phyloP scores from a whole-genome alignment of 1,284 basidiomycete genomes.

The Malassezia furfur region DNA sequence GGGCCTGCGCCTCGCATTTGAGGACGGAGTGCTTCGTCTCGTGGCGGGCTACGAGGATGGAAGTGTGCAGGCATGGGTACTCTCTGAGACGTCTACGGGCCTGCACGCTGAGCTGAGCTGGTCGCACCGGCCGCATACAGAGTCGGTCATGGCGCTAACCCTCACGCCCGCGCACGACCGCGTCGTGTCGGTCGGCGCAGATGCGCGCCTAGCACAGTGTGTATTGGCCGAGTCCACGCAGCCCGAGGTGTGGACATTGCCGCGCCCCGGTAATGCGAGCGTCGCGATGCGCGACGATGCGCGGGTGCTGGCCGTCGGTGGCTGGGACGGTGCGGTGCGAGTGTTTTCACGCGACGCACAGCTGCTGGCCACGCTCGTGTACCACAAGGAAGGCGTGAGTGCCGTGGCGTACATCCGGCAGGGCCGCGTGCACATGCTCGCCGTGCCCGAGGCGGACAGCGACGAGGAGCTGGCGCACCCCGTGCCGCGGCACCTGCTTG shows the following conservation, averaged over 20 bases:
- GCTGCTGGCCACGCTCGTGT: neutral
- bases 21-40: neutral
- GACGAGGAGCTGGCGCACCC: neutral
- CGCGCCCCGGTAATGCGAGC: slow-evolving; percentile 14
- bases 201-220: neutral
- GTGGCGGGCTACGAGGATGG: slow-evolving; percentile 14
- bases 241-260: neutral
- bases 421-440: neutral
- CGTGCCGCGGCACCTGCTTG: slow-evolving; percentile 1
- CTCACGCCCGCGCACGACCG: neutral
- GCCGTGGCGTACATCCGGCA: slow-evolving; percentile 4
- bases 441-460: neutral
- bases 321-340: slow-evolving; percentile 8
- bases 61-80: neutral
- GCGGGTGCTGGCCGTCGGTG: slow-evolving; percentile 4
- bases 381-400: slow-evolving; percentile 15
- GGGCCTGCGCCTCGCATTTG: neutral
- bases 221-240: neutral
- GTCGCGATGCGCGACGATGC: slow-evolving; percentile 4
- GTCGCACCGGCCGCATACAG: slow-evolving; percentile 7
- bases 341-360: neutral
- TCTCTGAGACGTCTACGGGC: neutral
- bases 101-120: neutral
- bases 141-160: slow-evolving; percentile 2
- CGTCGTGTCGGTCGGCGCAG: slow-evolving; percentile 13